Base-by-base conservation (phyloP, 306 rosid genomes). In the Lathyrus sativus region DNA sequence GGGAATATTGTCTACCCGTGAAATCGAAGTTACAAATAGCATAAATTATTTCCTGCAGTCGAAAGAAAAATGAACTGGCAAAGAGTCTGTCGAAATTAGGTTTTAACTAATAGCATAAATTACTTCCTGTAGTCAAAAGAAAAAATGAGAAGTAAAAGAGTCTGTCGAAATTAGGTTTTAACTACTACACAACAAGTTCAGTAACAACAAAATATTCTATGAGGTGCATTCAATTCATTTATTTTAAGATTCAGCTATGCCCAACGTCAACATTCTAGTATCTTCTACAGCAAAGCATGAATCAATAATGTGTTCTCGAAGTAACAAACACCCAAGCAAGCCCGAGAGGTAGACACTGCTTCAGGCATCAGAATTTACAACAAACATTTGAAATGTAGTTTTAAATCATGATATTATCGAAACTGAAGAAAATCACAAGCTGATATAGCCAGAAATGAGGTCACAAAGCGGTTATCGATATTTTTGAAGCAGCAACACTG, bases 241-340 rank as follows among this genome's bases (percentile, higher is more conserved):
- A 66, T 11, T 49, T 33, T 67, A 53, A 2, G 14, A 66, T 51
- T 70, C 33, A 22, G 26, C 37, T 62, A 48, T 12, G n/a, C 11
- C 54, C 14, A 10, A 53, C 12, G 38, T 5, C 44, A 38, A 35
- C 70, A 57, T 33, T 62, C 63, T 9, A 38, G 76, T 38, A 61
- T 11, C 67, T 61, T 38, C 48, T 61, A 61, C 31, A 38, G 17
- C 49, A 61, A 61, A 61, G 17, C 31, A 38, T 61, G 67, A 61
- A 38, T 29, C 14, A 38, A 38, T 61, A 18, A 38, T 39, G 29
- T 18, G 49, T 11, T 38, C 45, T 18, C 31, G 18, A 38, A 38
- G 49, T 37, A 17, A 11, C 15, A 61, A 38, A 61, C 49, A 37
- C 14, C 67, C 15, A 38, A 61, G 9, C 17, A 18, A 17, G 15